Conservation (phyloP, 441 rosid genomes). For the Gossypium schwendimanii region DNA sequence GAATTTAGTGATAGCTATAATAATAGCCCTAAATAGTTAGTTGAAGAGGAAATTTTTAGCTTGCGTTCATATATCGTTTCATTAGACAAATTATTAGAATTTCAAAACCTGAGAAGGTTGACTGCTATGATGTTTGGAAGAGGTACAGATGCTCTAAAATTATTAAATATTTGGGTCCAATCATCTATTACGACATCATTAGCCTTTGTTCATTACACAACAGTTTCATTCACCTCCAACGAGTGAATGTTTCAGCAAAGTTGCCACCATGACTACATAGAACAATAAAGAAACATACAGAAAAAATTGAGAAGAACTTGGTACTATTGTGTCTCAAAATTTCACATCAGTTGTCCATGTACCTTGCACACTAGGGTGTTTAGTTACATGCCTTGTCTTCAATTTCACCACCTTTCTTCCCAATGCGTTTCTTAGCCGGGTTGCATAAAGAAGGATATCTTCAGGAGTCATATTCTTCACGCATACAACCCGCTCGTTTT, state of each 20-base stretch:
- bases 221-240: not conserved
- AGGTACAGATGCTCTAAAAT: not conserved
- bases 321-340: slow-evolving; percentile 30
- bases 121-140: too few species aligned
- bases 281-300: not conserved
- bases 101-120: not conserved
- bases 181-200: not conserved
- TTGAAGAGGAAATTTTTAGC: not conserved
- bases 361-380: slow-evolving; percentile 80
- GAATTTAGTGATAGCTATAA: not conserved
- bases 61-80: slow-evolving; percentile 10
- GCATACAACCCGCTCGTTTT: slow-evolving; percentile 70
- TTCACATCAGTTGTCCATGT: slow-evolving; percentile 69
- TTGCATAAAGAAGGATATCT: slow-evolving; percentile 54
- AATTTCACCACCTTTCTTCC: slow-evolving; percentile 80
- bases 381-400: slow-evolving; percentile 70
- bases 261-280: not conserved
- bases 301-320: not conserved
- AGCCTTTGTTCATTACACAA: not conserved
- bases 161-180: not conserved
- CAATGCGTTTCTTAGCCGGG: slow-evolving; percentile 61
- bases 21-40: not conserved
- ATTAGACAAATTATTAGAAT: not conserved
- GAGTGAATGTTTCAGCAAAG: not conserved
- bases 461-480: slow-evolving; percentile 72